A percentile compares a stretch with the other conserved stretches of the same genome.
These are phyloP conservation scores for Lentinula raphanica DNA, from an alignment of 768 basidiomycete species.

Conservation along the genomic window DNA sequence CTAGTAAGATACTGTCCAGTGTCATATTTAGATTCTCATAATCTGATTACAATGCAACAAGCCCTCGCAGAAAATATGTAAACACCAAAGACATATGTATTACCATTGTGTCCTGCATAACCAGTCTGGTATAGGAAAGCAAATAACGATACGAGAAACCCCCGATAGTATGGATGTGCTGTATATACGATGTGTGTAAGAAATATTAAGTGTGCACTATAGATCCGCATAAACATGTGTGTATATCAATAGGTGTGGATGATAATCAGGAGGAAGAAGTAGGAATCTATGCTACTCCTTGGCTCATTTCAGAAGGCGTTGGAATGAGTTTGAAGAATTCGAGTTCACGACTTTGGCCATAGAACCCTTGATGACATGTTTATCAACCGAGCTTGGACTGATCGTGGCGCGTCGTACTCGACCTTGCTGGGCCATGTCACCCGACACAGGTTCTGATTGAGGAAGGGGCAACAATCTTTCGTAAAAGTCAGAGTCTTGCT, in stretches of 20 bases:
- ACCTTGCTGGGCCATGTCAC: slow-evolving; percentile 31
- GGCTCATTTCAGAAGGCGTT: slow-evolving; percentile 17
- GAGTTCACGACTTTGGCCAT: slow-evolving; percentile 46
- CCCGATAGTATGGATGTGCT: background rate
- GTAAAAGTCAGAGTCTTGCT: slow-evolving; percentile 8
- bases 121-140: background rate
- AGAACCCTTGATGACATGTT: slow-evolving; percentile 47
- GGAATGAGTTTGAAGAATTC: slow-evolving; percentile 19
- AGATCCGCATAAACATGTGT: background rate
- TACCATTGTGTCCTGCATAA: background rate
- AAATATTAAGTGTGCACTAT: background rate
- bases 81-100: too few relatives aligned
- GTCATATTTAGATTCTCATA: too few relatives aligned
- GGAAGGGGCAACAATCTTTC: slow-evolving; percentile 24
- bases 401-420: slow-evolving; percentile 37
- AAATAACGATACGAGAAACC: background rate
- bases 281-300: too few relatives aligned
- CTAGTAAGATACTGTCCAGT: too few relatives aligned
- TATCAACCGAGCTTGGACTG: slow-evolving; percentile 37
- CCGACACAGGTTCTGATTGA: slow-evolving; percentile 32
- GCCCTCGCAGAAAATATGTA: too few relatives aligned
- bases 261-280: too few relatives aligned
- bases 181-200: background rate
- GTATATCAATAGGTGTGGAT: background rate
- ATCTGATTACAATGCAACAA: too few relatives aligned